Base-by-base conservation (phyloP, 176 grass and related monocot genomes). In the Musa beccarii region DNA sequence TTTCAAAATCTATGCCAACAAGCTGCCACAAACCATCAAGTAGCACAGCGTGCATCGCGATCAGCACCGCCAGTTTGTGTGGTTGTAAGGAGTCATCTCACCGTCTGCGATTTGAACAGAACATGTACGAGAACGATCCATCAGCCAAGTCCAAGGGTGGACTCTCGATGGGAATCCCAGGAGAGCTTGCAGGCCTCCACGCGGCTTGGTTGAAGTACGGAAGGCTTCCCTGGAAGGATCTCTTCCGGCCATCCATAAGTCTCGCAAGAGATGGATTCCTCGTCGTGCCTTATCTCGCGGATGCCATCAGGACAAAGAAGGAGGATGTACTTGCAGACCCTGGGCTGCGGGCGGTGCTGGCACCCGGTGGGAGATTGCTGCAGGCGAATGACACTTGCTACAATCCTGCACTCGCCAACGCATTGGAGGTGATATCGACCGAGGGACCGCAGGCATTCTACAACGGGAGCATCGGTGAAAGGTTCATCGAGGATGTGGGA, bases 161-260 rank as follows among this genome's bases (percentile, higher is more conserved):
- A 43, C 80, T 92, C 1, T 77, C 93, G 22, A 88, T 89, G 90
- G 89, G 89, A n/a, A 78, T 96, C 20, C 93, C 93, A 2, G 93
- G 93, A 12, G 93, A 96, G 77, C 83, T 96, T 3, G 89, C 90
- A 19, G 93, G 93, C 53, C 80, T 96, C 24, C 87, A 92, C 75
- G 71, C 83, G 34, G 82, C 80, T 69, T 96, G 93, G 93, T 81
- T 74, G 4, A 84, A 77, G 19, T 92, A 96, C 19, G 93, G 93
- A 21, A 70, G 81, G 21, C 84, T 90, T 1, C 87, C 85, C 0
- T 96, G 93, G 93, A 83, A 76, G 8, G 71, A 78, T 43, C 93
- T 92, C 56, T 88, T 97, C 73, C 71, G 78, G 23, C 90, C 93
- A 75, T 82, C 93, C 64, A 87, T 93, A 55, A 24, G 69, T 24